Base-by-base conservation (phyloP, 768 basidiomycete genomes). In the Sistotremastrum niveocremeum region DNA sequence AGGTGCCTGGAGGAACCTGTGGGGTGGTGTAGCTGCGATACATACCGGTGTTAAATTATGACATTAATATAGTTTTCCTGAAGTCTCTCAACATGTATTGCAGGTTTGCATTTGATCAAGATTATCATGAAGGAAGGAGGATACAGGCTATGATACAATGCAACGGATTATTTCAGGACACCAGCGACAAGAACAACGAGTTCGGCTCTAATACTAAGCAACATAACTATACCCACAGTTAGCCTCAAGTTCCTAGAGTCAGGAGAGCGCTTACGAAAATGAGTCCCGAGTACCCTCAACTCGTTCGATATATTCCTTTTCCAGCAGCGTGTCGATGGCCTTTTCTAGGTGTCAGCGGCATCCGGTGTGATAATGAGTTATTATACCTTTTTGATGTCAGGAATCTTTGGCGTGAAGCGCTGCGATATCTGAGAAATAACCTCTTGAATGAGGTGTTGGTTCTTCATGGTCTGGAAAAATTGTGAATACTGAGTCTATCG, bases 221-320 rank as follows among this genome's bases (percentile, higher is more conserved):
- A 20, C 20, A 20, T 20, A 20, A 20, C 20, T 20, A 20, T 20
- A 20, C 20, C 20, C 20, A 20, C 20, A 20, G 20, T 20, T 20
- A 20, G 20, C 20, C 20, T 20, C 20, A 20, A 20, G 20, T 20
- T 20, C 20, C 20, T 20, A 20, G 20, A 20, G 20, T 20, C 20
- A 20, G 1, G 20, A 20, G 20, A 20, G 20, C 20, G 20, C 20
- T 20, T 84, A 84, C 41, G 79, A 77, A 61, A 87, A 89, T 34
- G 84, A 84, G 64, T 94, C 90, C 58, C 84, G 81, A n/a, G 82
- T 79, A 7, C 82, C 86, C 20, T 90, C 88, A 9, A 89, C 83
- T 32, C 94, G 81, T 59, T 98, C 93, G 54, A 99, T 84, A 62
- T 97, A 99, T 61, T 99, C 94, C 66, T 94, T 94, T 68, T 97